Conservation (phyloP, 1,284 basidiomycete species). For the Cutaneotrichosporon daszewskae region DNA sequence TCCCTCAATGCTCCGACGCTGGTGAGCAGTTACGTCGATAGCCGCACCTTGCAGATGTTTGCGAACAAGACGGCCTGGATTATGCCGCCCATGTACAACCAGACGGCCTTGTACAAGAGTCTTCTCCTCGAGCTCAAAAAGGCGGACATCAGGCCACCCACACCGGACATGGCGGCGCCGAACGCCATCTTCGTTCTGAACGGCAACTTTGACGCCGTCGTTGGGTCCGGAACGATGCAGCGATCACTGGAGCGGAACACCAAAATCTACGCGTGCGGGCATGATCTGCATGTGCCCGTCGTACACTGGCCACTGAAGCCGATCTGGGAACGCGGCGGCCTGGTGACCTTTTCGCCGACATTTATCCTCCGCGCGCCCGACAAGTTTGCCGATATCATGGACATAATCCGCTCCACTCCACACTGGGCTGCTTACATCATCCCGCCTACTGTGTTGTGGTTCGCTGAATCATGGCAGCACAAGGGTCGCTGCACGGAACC, state of each 20-base stretch:
- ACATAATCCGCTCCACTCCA: slow-evolving; percentile 13
- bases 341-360: slow-evolving; percentile 35
- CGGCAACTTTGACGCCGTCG: slow-evolving; percentile 2
- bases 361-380: slow-evolving; percentile 26
- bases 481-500: slow-evolving; percentile 24
- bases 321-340: slow-evolving; percentile 27
- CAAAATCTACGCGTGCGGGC: slow-evolving; percentile 16
- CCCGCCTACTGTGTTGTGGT: slow-evolving; percentile 29
- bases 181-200: slow-evolving; percentile 17
- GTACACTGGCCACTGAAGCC: slow-evolving; percentile 14
- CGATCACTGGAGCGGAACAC: slow-evolving; percentile 11
- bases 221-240: slow-evolving; percentile 5
- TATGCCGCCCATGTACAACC: background rate
- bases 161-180: background rate
- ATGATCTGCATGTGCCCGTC: slow-evolving; percentile 15
- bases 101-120: background rate
- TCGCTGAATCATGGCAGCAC: slow-evolving; percentile 17
- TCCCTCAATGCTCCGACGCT: too few species aligned
- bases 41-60: too few species aligned
- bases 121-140: background rate
- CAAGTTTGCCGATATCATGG: slow-evolving; percentile 25
- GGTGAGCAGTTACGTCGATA: too few species aligned
- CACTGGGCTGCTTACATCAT: slow-evolving; percentile 35
- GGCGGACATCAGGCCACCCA: background rate
- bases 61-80: background rate